Evolutionary conservation across 2,329 filamentous ascomycete genomes (phyloP), one percentile per base, ranked within the genome.

Genomic region (Alternaria arborescens): DNA sequence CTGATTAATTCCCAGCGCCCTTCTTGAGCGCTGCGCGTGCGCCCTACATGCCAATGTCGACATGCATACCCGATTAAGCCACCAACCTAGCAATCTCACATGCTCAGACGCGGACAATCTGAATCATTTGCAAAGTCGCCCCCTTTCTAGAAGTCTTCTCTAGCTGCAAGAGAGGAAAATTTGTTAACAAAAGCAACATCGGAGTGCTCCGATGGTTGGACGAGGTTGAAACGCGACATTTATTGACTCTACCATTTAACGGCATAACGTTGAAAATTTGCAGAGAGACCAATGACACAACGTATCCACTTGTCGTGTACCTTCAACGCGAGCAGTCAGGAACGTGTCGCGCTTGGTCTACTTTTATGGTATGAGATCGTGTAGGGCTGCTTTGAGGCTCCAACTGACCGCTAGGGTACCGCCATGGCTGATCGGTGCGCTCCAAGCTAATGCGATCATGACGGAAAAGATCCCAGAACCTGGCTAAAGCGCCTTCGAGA

Each of bases 251-350:
- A 67, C 58, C 64, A 71, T 55, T 64, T 65, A 66, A 65, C 43
- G 65, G 65, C 53, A 66, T 71, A 70, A 53, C 53, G 58, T 59
- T 46, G 55, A 70, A 71, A 69, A 66, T 66, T 70, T 70, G 62
- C 64, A 67, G 46, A 32, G 26, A 52, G 55, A 24, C 52, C 61
- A 67, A 66, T 68, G 60, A 71, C 66, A 70, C 56, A 32, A 14
- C 24, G 61, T 57, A 69, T 68, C 72, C 71, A 74, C 71, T 58
- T 44, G 44, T 58, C 62, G 64, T 64, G 56, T 66, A 60, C 48
- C 56, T 57, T 36, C 64, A 24, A 62, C 58, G 26, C 46, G 11
- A 34, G 42, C 28, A 61, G 44, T 32, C 58, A 55, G 36, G 42
- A 50, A 53, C 51, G 24, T 53, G 54, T 36, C 56, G 53, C 54